Percentiles rank a stretch among this genome's conserved stretches.
These are phyloP conservation scores for Fragaria iinumae DNA, from an alignment of 306 rosid species.

Conservation along the genomic window DNA sequence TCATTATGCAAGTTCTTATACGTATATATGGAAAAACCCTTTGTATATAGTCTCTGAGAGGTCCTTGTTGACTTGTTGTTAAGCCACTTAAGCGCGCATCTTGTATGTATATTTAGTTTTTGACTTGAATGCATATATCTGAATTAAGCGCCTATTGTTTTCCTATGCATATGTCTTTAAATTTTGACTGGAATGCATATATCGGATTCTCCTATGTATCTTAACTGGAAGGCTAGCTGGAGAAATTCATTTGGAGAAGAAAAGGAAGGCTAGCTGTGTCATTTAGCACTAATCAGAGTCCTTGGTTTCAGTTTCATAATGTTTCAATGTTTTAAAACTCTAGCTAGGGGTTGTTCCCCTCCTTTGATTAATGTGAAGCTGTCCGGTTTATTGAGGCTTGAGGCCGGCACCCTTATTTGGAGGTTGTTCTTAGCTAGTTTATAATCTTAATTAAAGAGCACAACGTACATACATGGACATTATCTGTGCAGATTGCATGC, in stretches of 20 bases:
- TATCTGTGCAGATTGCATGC: not conserved
- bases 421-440: not conserved
- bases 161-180: not conserved
- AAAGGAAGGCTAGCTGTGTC: not conserved
- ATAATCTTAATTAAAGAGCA: not conserved
- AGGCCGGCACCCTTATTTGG: not conserved
- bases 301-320: not conserved
- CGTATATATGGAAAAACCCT: not conserved
- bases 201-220: not conserved
- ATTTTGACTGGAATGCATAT: not conserved
- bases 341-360: not conserved
- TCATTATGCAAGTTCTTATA: not conserved
- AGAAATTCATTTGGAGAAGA: not conserved
- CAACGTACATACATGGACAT: not conserved
- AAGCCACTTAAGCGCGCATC: not conserved
- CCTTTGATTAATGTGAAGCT: not conserved
- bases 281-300: not conserved
- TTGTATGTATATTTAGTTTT: not conserved
- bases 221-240: not conserved
- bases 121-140: not conserved
- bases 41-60: not conserved
- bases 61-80: not conserved
- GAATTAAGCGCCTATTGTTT: not conserved
- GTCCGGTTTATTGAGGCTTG: not conserved
- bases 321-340: not conserved